Conservation (phyloP, 768 basidiomycete species). For the Mycena indigotica region DNA sequence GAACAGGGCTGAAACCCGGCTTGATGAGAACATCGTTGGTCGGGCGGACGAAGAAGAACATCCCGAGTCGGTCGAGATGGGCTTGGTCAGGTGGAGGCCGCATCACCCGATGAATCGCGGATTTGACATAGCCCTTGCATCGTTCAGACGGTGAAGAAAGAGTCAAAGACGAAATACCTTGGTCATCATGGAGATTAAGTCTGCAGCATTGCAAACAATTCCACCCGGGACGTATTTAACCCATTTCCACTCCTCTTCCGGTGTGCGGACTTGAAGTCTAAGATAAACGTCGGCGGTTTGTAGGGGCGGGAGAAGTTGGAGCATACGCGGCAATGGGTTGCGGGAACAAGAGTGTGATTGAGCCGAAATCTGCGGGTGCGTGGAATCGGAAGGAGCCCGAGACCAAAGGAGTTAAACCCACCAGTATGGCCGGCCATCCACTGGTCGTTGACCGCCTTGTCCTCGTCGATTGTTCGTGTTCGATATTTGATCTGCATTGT, state of each 20-base stretch:
- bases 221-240: conserved; percentile 35
- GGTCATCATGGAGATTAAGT: conserved; percentile 46
- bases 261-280: conserved; percentile 38
- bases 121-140: conserved; percentile 45
- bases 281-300: neutral
- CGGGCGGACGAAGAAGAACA: conserved; percentile 48
- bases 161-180: conserved; percentile 11
- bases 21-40: conserved; percentile 42
- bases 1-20: conserved; percentile 43
- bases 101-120: conserved; percentile 50
- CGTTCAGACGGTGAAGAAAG: neutral
- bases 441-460: conserved; percentile 41
- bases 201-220: conserved; percentile 40
- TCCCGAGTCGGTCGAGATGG: conserved; percentile 42
- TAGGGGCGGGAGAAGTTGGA: neutral
- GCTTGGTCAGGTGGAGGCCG: conserved; percentile 51
- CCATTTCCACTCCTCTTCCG: conserved; percentile 38
- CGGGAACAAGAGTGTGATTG: conserved; percentile 31
- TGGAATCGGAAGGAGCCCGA: neutral
- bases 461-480: conserved; percentile 42
- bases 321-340: conserved; percentile 34
- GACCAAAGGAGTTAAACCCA: conserved; percentile 14
- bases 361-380: conserved; percentile 3
- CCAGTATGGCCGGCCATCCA: conserved; percentile 53
- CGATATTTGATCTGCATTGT: conserved; percentile 35